These are phyloP conservation scores for Jamesozyma piceae DNA, from an alignment of 805 yeast genomes.

Conservation along the genomic window DNA sequence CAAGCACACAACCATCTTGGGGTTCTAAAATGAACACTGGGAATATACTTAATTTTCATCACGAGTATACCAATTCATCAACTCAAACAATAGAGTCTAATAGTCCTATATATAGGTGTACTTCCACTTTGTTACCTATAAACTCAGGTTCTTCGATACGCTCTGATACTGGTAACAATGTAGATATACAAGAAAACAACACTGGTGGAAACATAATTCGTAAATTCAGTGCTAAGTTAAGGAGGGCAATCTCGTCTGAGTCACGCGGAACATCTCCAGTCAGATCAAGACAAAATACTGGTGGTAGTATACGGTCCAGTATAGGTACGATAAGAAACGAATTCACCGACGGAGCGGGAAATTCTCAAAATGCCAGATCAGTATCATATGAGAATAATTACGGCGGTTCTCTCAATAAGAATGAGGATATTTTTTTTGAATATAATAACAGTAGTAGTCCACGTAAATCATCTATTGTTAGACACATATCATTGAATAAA, in stretches of 20 bases:
- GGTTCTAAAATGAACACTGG: not conserved
- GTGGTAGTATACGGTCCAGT: slow-evolving; percentile 18
- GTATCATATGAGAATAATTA: slow-evolving; percentile 4
- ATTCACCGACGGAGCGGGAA: slow-evolving; percentile 6
- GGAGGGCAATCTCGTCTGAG: slow-evolving; percentile 17
- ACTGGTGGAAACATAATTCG: slow-evolving; percentile 18
- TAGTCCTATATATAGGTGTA: not conserved
- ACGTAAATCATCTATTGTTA: not conserved
- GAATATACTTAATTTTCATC: not conserved
- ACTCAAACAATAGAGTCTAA: not conserved
- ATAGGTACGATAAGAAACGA: slow-evolving; percentile 13
- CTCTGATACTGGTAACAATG: slow-evolving; percentile 2
- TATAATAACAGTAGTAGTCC: not conserved
- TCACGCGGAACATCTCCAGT: slow-evolving; percentile 14
- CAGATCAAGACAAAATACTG: slow-evolving; percentile 21
- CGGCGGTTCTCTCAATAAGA: not conserved
- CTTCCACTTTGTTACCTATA: slow-evolving; percentile 1
- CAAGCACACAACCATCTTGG: not conserved
- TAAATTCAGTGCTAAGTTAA: slow-evolving; percentile 12
- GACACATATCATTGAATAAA: not conserved
- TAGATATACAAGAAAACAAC: slow-evolving; percentile 5
- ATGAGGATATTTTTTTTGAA: not conserved
- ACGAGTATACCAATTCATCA: not conserved
- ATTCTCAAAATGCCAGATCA: slow-evolving; percentile 3
- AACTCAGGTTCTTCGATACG: not conserved